These are phyloP conservation scores for Xylaria hypoxylon DNA, from an alignment of 2,329 filamentous ascomycete genomes.

Conservation along the genomic window DNA sequence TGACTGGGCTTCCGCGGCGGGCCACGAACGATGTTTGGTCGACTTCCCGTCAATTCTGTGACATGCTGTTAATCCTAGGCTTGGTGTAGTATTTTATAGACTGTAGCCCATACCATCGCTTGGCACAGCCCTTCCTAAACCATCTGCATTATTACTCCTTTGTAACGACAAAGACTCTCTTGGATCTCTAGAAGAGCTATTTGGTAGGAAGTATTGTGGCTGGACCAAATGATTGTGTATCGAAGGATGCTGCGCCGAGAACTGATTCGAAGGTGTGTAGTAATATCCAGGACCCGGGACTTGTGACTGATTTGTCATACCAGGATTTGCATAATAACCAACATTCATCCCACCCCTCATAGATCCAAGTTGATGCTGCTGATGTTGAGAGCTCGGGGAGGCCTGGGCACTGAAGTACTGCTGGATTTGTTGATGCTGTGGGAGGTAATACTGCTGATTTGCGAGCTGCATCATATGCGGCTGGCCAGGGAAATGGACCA, in stretches of 20 bases:
- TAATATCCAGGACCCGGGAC: constrained; percentile 49
- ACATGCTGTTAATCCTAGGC: constrained; percentile 24
- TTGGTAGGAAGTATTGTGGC: constrained; percentile 50
- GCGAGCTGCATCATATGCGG: constrained; percentile 53
- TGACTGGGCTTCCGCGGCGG: constrained; percentile 69
- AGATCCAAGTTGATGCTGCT: constrained; percentile 53
- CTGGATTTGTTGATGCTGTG: constrained; percentile 58
- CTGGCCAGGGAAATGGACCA: constrained; percentile 57
- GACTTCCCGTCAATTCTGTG: constrained; percentile 50
- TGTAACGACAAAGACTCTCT: constrained; percentile 41
- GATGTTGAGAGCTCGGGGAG: constrained; percentile 52
- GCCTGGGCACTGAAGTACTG: constrained; percentile 59
- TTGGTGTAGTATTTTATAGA: neutral
- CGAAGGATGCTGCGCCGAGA: constrained; percentile 49
- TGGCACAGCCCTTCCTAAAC: constrained; percentile 31
- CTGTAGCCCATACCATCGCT: constrained; percentile 48
- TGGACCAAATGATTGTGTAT: constrained; percentile 52
- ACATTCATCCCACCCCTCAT: constrained; percentile 20
- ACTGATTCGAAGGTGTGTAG: constrained; percentile 57
- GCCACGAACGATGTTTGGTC: constrained; percentile 61
- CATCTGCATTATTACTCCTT: constrained; percentile 39
- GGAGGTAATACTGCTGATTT: constrained; percentile 62
- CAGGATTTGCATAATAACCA: constrained; percentile 58
- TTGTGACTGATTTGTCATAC: constrained; percentile 44
- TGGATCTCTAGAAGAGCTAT: constrained; percentile 46